phyloP scores from a whole-genome alignment of 164 flowering plant genomes.

The Vitis vinifera region DNA sequence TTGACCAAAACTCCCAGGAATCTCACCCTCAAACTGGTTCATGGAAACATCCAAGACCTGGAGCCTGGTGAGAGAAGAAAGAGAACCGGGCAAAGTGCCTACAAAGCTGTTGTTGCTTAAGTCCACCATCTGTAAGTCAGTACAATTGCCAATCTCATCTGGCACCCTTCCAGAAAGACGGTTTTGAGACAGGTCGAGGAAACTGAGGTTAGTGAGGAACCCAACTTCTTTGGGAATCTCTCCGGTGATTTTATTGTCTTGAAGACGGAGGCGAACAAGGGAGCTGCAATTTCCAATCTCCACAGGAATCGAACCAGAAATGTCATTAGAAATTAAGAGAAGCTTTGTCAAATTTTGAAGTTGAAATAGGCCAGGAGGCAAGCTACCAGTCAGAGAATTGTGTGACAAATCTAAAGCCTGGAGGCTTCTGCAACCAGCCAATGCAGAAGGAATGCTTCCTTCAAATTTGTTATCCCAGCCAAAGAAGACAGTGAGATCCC shows the following conservation, averaged over 20 bases:
- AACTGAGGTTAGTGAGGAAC: constrained; percentile 38
- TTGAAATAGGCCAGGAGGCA: constrained; percentile 52
- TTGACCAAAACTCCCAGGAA: constrained; percentile 56
- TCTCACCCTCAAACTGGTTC: constrained; percentile 45
- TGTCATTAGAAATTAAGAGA: constrained; percentile 56
- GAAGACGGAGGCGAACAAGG: constrained; percentile 50
- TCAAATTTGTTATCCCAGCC: constrained; percentile 52
- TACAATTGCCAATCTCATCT: constrained; percentile 49
- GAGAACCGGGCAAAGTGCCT: constrained; percentile 44
- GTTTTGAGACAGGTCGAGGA: constrained; percentile 57
- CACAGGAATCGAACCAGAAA: constrained; percentile 56
- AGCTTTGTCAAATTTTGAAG: constrained; percentile 60
- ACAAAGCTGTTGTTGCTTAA: constrained; percentile 53
- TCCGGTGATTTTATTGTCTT: constrained; percentile 47
- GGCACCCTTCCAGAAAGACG: constrained; percentile 50
- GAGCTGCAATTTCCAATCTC: constrained; percentile 54
- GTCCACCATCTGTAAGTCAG: constrained; percentile 46
- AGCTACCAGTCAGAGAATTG: constrained; percentile 47
- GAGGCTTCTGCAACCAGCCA: constrained; percentile 36
- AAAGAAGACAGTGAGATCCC: constrained; percentile 33
- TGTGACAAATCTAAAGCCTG: constrained; percentile 50
- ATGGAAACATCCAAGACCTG: constrained; percentile 52
- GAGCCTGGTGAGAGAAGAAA: constrained; percentile 44
- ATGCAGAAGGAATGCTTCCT: constrained; percentile 44
- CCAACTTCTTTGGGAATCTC: constrained; percentile 53